These are phyloP conservation scores for Andrographis paniculata DNA, from an alignment of 305 asterid genomes.

Conservation along the genomic window DNA sequence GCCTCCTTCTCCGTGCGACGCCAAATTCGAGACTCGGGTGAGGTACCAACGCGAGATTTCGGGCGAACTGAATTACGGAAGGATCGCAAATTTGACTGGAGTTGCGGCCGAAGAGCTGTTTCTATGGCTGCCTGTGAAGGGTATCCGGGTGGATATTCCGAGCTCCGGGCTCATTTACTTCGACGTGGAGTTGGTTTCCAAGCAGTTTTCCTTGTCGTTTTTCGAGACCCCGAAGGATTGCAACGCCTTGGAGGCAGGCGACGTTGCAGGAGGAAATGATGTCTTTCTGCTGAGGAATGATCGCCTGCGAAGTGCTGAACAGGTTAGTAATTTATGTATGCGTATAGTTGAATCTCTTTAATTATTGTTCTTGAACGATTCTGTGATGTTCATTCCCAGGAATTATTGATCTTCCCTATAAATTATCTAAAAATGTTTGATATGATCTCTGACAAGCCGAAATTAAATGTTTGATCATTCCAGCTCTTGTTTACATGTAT, in stretches of 20 bases:
- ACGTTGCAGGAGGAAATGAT: conserved; percentile 16
- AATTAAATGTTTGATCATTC: no score
- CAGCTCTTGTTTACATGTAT: no score
- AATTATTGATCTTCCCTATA: no score
- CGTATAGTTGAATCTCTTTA: no score
- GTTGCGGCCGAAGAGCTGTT: conserved; percentile 70
- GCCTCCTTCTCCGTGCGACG: conserved; percentile 48
- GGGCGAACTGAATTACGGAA: conserved; percentile 44
- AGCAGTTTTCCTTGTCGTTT: conserved; percentile 74
- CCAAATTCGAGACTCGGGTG: conserved; percentile 66
- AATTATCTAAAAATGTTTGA: no score
- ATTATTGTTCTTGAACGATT: no score
- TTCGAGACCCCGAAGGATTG: conserved; percentile 83
- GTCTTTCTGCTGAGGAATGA: conserved; percentile 18
- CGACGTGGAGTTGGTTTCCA: conserved; percentile 67
- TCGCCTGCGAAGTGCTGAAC: conserved; percentile 22
- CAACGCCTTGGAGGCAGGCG: conserved; percentile 20
- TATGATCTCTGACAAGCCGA: no score
- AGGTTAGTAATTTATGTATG: conserved; percentile 25
- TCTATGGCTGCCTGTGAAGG: conserved; percentile 75
- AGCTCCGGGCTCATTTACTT: conserved; percentile 87
- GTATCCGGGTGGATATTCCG: conserved; percentile 64
- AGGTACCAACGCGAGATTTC: conserved; percentile 51
- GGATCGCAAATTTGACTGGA: conserved; percentile 48
- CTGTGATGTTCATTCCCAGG: no score